Evolutionary conservation across 139 green algal genomes (phyloP), one percentile per base, ranked within the genome.

Genomic region (Nannochloris sp.): DNA sequence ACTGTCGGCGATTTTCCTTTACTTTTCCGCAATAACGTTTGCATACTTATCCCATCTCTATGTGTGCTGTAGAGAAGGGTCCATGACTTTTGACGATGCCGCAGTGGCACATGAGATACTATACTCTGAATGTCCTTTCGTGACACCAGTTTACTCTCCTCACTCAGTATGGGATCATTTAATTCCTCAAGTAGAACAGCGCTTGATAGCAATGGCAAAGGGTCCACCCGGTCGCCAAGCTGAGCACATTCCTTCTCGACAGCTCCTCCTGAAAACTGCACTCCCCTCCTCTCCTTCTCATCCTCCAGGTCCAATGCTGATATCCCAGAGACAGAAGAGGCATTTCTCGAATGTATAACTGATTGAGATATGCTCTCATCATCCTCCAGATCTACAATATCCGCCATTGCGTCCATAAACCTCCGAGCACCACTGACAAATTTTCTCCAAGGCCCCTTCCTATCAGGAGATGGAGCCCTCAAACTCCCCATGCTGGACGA

Each of bases 31-130:
- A 77, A 53, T 58, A 77, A 23, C 1, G 70, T 77, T 29, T 70
- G 65, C 49, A 77, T 59, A 20, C 37, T 62, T 48, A 77, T 77
- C 50, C 70, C 70, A 64, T 77, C 70, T 14, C 70, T 63, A 3
- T 31, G 36, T 3, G 70, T 73, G 50, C 23, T 49, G 49, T 77
- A 77, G 16, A 68, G 28, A 49, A 77, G 61, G 2, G 17, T 59
- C 70, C 70, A 77, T n/a, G 49, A 36, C 1, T 63, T 50, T 40
- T 68, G 63, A 13, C 65, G 58, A 65, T 59, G 59, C 5, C 70
- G 48, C 16, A 56, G 23, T 2, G 70, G 70, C 12, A 72, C 49
- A 20, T 63, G 33, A 33, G 63, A 37, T 48, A 55, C 23, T 33
- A 77, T 53, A 5, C 53, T 48, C 6, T 44, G 26, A 8, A 76